Conservation (phyloP, 129 eudicot genomes). For the Centella asiatica region DNA sequence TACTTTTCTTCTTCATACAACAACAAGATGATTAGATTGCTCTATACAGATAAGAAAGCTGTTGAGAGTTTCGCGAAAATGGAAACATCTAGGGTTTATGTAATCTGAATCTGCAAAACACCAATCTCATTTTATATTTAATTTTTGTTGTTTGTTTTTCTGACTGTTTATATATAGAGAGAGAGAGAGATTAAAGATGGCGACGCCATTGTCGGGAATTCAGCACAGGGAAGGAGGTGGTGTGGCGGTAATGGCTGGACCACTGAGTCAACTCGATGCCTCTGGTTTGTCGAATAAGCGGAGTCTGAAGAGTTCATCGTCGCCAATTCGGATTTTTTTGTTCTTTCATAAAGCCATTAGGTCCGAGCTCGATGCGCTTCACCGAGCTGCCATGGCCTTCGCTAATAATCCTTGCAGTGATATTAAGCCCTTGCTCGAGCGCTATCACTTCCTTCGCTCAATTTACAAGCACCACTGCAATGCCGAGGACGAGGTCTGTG, state of each 20-base stretch:
- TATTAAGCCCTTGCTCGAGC: constrained; percentile 64
- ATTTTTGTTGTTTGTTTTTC: neutral
- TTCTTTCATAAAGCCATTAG: constrained; percentile 87
- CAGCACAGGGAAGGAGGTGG: constrained; percentile 57
- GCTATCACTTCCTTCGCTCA: constrained; percentile 74
- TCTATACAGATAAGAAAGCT: neutral
- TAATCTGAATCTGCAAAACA: constrained; percentile 46
- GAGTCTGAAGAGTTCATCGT: constrained; percentile 35
- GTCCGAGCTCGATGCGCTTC: constrained; percentile 74
- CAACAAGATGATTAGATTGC: neutral
- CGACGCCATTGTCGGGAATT: constrained; percentile 79
- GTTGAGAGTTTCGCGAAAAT: constrained; percentile 15
- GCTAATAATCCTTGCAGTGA: constrained; percentile 61
- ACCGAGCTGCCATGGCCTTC: constrained; percentile 60
- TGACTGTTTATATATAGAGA: neutral
- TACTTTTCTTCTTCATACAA: neutral
- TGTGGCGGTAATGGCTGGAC: constrained; percentile 57
- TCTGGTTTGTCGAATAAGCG: constrained; percentile 25
- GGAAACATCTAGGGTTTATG: constrained; percentile 39
- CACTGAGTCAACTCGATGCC: constrained; percentile 47
- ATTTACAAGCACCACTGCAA: constrained; percentile 94
- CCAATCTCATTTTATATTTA: neutral
- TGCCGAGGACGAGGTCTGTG: constrained; percentile 93
- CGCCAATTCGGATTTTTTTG: constrained; percentile 84
- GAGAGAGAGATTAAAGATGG: constrained; percentile 34